These are phyloP conservation scores for Microglena sp. DNA, from an alignment of 139 green algal species.

Conservation along the genomic window DNA sequence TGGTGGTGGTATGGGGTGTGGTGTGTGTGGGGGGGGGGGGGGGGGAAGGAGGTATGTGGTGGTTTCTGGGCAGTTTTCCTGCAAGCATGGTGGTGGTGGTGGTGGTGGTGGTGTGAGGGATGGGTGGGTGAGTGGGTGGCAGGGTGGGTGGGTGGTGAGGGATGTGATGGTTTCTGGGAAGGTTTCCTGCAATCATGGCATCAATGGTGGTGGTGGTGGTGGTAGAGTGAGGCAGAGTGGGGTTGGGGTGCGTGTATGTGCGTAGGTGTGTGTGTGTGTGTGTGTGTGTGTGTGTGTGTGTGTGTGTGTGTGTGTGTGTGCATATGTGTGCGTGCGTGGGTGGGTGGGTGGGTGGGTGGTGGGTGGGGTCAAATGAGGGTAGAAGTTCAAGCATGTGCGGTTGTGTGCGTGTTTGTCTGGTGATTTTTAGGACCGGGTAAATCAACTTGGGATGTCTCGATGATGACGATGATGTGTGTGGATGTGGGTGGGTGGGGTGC, in stretches of 20 bases:
- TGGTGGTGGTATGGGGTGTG: too few relatives aligned
- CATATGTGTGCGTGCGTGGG: background rate
- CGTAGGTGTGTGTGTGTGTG: background rate
- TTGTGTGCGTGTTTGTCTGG: background rate
- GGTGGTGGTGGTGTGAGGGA: too few relatives aligned
- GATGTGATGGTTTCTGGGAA: too few relatives aligned
- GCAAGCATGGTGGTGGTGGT: too few relatives aligned
- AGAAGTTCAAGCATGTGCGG: background rate
- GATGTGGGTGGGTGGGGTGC: background rate
- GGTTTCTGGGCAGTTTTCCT: conserved; percentile 26
- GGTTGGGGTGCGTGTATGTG: background rate
- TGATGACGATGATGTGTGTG: background rate
- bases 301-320: background rate
- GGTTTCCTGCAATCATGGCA: too few relatives aligned
- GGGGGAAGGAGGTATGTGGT: too few relatives aligned
- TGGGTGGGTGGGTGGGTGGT: background rate
- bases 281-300: background rate
- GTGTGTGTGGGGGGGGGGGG: too few relatives aligned
- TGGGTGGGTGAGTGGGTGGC: too few relatives aligned
- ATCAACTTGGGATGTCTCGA: background rate
- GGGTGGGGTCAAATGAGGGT: too few relatives aligned
- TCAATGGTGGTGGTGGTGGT: too few relatives aligned
- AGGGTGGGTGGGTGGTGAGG: background rate
- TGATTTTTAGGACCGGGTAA: background rate
- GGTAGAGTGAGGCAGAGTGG: too few relatives aligned